Percentiles rank a stretch among this genome's conserved stretches.
Evolutionary conservation across 495 filamentous ascomycete genomes (phyloP).

Genomic region (Penicillium subrubescens): DNA sequence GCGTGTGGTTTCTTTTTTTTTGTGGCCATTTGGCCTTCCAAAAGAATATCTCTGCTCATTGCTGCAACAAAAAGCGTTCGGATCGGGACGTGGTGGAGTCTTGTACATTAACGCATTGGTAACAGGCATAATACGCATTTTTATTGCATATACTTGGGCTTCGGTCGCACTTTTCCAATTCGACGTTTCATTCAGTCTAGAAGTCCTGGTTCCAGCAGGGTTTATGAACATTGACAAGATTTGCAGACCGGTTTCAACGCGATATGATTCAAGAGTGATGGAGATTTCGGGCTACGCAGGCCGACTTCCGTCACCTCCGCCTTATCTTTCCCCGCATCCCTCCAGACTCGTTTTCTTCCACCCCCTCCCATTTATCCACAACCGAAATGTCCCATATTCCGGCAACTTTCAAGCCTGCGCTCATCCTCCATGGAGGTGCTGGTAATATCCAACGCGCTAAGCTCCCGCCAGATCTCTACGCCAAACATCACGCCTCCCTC

Average conservation of each 20-base stretch:
- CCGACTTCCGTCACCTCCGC: conserved; percentile 1
- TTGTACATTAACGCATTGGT: conserved; percentile 47
- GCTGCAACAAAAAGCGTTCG: conserved; percentile 26
- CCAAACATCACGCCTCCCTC: conserved; percentile 62
- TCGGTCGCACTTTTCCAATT: not conserved
- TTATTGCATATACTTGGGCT: conserved; percentile 17
- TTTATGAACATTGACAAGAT: not conserved
- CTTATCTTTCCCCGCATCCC: conserved; percentile 13
- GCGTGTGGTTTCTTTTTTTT: conserved; percentile 21
- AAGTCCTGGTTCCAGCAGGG: not conserved
- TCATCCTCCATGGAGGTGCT: conserved; percentile 89
- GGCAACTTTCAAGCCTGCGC: conserved; percentile 55
- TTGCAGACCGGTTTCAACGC: not conserved
- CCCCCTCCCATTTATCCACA: not conserved
- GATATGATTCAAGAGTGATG: not conserved
- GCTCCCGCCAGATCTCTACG: conserved; percentile 63
- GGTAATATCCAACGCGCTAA: conserved; percentile 74
- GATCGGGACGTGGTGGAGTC: conserved; percentile 15
- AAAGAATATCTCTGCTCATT: conserved; percentile 28
- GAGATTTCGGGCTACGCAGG: not conserved
- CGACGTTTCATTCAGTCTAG: not conserved
- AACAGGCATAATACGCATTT: conserved; percentile 42
- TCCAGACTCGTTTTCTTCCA: not conserved
- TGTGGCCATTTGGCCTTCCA: conserved; percentile 7
- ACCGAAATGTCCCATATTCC: conserved; percentile 13